Evolutionary conservation across 352 stramenopile species (phyloP).

Genomic region (Detonula confervacea): DNA sequence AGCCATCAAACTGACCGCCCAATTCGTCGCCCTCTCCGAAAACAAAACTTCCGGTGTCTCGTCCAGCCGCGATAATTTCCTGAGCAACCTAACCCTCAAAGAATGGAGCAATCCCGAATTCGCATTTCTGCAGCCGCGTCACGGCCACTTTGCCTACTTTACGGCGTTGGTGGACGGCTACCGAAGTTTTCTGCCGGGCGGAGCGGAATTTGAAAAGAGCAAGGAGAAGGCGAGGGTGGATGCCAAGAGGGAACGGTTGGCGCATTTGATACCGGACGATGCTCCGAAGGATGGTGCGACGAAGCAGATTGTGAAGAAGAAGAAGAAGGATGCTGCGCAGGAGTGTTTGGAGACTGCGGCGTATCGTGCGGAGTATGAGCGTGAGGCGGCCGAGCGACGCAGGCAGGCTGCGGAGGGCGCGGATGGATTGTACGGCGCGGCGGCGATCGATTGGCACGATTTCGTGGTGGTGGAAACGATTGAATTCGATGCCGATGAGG

Average conservation of each 20-base stretch:
- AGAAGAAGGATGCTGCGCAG: constrained; percentile 16
- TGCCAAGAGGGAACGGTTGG: constrained; percentile 34
- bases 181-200: constrained; percentile 58
- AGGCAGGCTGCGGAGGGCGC: constrained; percentile 62
- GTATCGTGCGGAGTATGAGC: constrained; percentile 87
- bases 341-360: constrained; percentile 80
- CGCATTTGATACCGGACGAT: constrained; percentile 22
- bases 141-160: constrained; percentile 98
- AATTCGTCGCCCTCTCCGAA: constrained; percentile 94
- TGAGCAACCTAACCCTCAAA: constrained; percentile 91
- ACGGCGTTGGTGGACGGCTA: constrained; percentile 97
- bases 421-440: constrained; percentile 47
- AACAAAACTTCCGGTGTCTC: background rate
- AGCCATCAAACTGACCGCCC: constrained; percentile 97
- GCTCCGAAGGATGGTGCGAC: background rate
- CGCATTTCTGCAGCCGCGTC: constrained; percentile 97
- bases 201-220: constrained; percentile 40
- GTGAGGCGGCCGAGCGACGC: constrained; percentile 69
- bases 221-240: constrained; percentile 31
- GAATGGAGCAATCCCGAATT: constrained; percentile 98
- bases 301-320: constrained; percentile 20
- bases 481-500: constrained; percentile 92
- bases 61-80: constrained; percentile 89
- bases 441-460: constrained; percentile 97
- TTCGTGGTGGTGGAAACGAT: constrained; percentile 99